Base-by-base conservation (phyloP, 352 stramenopile species). In the Globisporangium cederbergense region DNA sequence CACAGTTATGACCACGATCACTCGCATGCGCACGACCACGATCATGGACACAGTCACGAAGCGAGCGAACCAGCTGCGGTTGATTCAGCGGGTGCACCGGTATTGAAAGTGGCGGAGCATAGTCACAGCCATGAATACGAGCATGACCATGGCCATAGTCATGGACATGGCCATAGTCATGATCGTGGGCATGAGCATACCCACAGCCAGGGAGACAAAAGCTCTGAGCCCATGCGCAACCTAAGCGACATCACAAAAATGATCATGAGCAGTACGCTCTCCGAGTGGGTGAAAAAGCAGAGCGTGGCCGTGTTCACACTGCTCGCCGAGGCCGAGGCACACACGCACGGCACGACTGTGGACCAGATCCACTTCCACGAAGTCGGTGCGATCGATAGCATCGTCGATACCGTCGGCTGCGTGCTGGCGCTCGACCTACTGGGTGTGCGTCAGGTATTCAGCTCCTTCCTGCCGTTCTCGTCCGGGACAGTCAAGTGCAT, bases 321-420 rank as follows among this genome's bases (percentile, higher is more conserved):
- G 20, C 74, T 99, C 28, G 97, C 96, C 3, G 71, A 96, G 59
- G 95, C 97, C 1, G 97, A 99, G 68, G 94, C 96, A 25, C 76
- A 91, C 32, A 98, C 95, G 36, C 97, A 99, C 73, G 95, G 96
- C 40, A 94, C 95, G 30, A 79, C 80, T 4, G 65, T 98, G 30
- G 91, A 99, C 11, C 68, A 84, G 65, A 96, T 99, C 54, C 96
- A 99, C 72, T 99, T 99, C 75, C 97, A 99, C 73, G 97, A 99
- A 76, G 97, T 99, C 6, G 97, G 97, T 25, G 93, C 96, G 18
- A 96, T 99, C 66, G 96, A 99, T 81, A 98, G 90, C 64, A 98
- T 99, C 73, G 81, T 99, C 28, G 96, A 99, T 76, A 98, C 96
- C 7, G 91, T 99, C 49, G 97, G 97, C 1, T 97, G 90, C 1